These are phyloP conservation scores for Articulospora tetracladia DNA, from an alignment of 495 filamentous ascomycete species.

Conservation along the genomic window DNA sequence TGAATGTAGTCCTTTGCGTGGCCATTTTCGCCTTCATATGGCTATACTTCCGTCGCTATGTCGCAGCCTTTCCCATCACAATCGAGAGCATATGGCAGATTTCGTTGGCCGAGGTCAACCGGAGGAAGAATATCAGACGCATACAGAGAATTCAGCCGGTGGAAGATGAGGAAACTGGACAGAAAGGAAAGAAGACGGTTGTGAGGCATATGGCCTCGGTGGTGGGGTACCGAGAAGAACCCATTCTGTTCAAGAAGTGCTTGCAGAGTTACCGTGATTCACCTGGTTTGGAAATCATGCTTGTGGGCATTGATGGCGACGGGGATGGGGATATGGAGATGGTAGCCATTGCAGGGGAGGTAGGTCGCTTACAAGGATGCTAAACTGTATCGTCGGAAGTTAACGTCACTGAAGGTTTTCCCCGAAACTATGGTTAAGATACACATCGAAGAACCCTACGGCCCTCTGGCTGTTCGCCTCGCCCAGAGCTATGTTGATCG, in stretches of 20 bases:
- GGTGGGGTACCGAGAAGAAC: slow-evolving; percentile 35
- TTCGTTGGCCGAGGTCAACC: slow-evolving; percentile 10
- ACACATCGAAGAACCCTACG: slow-evolving; percentile 30
- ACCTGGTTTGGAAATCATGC: slow-evolving; percentile 27
- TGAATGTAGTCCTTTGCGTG: background rate
- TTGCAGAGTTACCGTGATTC: slow-evolving; percentile 30
- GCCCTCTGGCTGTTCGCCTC: slow-evolving; percentile 30
- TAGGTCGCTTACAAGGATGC: background rate
- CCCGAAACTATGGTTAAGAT: slow-evolving; percentile 26
- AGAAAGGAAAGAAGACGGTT: background rate
- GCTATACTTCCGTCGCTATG: slow-evolving; percentile 11
- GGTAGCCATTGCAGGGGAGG: slow-evolving; percentile 28
- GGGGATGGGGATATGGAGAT: slow-evolving; percentile 31
- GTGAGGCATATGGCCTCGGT: slow-evolving; percentile 26
- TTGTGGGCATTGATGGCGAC: slow-evolving; percentile 32
- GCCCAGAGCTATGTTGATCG: slow-evolving; percentile 26
- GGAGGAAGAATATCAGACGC: slow-evolving; percentile 9
- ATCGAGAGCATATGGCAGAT: slow-evolving; percentile 13
- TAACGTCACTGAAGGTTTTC: slow-evolving; percentile 22
- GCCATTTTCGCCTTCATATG: background rate
- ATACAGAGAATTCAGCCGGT: background rate
- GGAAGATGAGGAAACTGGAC: slow-evolving; percentile 6
- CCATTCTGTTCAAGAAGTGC: slow-evolving; percentile 27
- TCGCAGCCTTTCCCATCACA: slow-evolving; percentile 4
- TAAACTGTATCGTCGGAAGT: background rate